Percentiles rank a stretch among this genome's conserved stretches.
phyloP scores from a whole-genome alignment of 2,329 filamentous ascomycete genomes.

The Colletotrichum acutatum region DNA sequence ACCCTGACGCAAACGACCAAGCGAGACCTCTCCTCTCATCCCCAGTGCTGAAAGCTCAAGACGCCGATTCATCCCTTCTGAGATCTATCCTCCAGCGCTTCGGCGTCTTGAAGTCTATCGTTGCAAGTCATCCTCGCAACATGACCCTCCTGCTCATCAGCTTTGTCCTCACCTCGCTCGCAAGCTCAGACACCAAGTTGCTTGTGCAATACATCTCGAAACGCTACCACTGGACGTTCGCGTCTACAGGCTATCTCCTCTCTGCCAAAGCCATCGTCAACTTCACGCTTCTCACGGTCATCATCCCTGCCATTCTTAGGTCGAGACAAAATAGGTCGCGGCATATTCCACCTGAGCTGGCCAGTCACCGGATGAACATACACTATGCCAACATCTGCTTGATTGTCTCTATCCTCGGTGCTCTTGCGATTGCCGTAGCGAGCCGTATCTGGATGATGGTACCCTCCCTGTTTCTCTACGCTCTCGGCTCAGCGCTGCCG shows the following conservation, averaged over 20 bases:
- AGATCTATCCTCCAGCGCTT: slow-evolving; percentile 37
- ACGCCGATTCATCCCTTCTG: slow-evolving; percentile 23
- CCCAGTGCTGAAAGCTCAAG: slow-evolving; percentile 50
- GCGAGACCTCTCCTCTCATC: slow-evolving; percentile 52
- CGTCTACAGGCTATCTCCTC: slow-evolving; percentile 58
- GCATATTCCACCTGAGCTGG: slow-evolving; percentile 34
- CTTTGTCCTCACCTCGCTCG: slow-evolving; percentile 60
- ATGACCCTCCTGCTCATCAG: slow-evolving; percentile 54
- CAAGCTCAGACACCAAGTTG: slow-evolving; percentile 62
- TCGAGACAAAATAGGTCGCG: slow-evolving; percentile 8
- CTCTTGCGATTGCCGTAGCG: slow-evolving; percentile 54
- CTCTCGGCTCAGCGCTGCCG: slow-evolving; percentile 59
- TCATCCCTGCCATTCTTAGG: slow-evolving; percentile 53
- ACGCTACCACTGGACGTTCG: slow-evolving; percentile 58
- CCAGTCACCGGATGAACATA: slow-evolving; percentile 46
- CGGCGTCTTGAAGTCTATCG: slow-evolving; percentile 44
- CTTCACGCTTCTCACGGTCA: slow-evolving; percentile 53
- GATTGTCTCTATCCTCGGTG: slow-evolving; percentile 48
- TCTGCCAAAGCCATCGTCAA: slow-evolving; percentile 61
- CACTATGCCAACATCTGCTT: slow-evolving; percentile 50
- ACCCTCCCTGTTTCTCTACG: slow-evolving; percentile 57
- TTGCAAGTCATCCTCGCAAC: slow-evolving; percentile 53
- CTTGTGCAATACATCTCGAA: slow-evolving; percentile 62
- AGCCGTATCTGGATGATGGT: slow-evolving; percentile 52
- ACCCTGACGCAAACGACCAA: slow-evolving; percentile 43